Base-by-base conservation (phyloP, 257 asterid species). In the Ehretia macrophylla region DNA sequence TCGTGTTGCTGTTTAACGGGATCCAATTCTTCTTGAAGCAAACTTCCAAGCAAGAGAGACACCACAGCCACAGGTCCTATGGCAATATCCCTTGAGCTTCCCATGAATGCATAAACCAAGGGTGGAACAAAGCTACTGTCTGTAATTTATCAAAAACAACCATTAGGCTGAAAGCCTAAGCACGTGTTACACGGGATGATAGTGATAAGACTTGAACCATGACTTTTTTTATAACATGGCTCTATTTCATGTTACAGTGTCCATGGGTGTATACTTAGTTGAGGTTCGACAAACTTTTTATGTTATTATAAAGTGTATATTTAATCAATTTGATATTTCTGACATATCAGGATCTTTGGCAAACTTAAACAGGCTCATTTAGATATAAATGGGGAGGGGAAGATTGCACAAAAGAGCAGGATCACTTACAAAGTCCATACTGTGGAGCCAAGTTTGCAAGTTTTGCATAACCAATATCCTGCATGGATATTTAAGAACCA, bases 41-140 rank as follows among this genome's bases (percentile, higher is more conserved):
- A 32, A 22, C 60, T 77, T 32, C 93, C 95, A 0, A 86, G 93
- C 78, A 86, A 66, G 35, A 86, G 95, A 44, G 95, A 86, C 48
- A 86, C 93, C 56, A 86, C 95, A 0, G 95, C 93, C 60, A 86
- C 95, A 0, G 95, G 95, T 39, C 95, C 95, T 17, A 86, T 86
- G n/a, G 95, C 95, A 10, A 86, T 83, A 63, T 86, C 87, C 69
- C 95, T 75, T 12, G 96, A 88, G 73, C 95, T 88, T 1, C 96
- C 96, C 95, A 88, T 81, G 58, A 71, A 46, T 8, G 96, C 96
- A 51, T 88, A 88, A 14, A 85, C 60, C 77, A 88, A 37, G 0
- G 95, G 96, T 5, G 96, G 96, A 56, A 85, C 95, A 56, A 87
- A 87, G 57, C 96, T 87, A 56, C 80, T 78, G 35, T 85, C 94